These are phyloP conservation scores for Spinellus fusiger DNA, from an alignment of 192 early-diverging fungal species.

Conservation along the genomic window DNA sequence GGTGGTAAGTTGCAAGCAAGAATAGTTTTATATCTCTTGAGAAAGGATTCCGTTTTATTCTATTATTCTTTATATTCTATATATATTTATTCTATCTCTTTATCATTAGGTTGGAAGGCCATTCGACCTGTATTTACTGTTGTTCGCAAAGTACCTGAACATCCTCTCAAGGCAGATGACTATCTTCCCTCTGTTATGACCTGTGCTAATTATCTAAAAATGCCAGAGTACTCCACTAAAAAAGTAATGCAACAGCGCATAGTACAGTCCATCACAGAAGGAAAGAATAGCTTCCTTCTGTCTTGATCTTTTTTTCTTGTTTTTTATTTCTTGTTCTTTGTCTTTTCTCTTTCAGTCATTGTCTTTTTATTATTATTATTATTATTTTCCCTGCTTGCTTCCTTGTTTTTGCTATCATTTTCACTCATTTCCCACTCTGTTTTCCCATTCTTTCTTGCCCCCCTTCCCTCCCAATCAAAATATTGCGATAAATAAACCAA, in stretches of 20 bases:
- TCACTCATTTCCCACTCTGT: not conserved
- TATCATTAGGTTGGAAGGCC: slow-evolving; percentile 75
- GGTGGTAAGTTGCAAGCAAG: too few relatives aligned
- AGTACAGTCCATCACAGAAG: slow-evolving; percentile 71
- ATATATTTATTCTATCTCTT: too few relatives aligned
- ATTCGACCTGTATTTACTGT: slow-evolving; percentile 82
- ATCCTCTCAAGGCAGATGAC: slow-evolving; percentile 61
- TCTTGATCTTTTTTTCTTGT: slow-evolving; percentile 33
- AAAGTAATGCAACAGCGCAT: slow-evolving; percentile 61
- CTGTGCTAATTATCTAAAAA: slow-evolving; percentile 90
- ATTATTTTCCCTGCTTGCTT: not conserved
- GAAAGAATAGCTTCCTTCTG: slow-evolving; percentile 72
- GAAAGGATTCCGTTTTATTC: too few relatives aligned
- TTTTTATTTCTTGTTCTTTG: not conserved
- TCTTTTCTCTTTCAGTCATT: not conserved
- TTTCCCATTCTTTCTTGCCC: not conserved
- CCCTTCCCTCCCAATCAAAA: not conserved
- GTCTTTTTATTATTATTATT: not conserved
- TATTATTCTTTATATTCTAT: too few relatives aligned
- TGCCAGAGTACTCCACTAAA: slow-evolving; percentile 74
- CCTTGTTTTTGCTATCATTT: not conserved
- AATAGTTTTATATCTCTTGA: not conserved
- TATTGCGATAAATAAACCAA: too few relatives aligned
- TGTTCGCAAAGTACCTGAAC: slow-evolving; percentile 69
- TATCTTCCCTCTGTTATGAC: slow-evolving; percentile 95